phyloP scores from a whole-genome alignment of 2,329 filamentous ascomycete genomes.

The Fusarium multiceps region DNA sequence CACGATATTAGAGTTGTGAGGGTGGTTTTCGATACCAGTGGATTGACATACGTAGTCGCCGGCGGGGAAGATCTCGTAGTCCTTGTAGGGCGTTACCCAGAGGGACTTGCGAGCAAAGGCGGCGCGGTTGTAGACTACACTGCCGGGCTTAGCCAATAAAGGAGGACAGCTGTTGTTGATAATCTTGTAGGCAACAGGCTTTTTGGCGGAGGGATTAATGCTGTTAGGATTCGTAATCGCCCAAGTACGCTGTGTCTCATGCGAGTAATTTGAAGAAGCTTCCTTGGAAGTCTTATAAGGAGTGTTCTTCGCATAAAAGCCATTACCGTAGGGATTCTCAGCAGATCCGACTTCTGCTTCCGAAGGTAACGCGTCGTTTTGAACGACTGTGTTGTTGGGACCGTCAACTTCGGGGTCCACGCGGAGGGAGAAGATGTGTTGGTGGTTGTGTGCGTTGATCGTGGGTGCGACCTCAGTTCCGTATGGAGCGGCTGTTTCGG shows the following conservation, averaged over 20 bases:
- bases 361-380: slow-evolving; percentile 79
- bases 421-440: slow-evolving; percentile 75
- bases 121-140: slow-evolving; percentile 87
- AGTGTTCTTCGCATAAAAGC: slow-evolving; percentile 86
- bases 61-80: slow-evolving; percentile 85
- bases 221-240: slow-evolving; percentile 88
- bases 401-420: slow-evolving; percentile 75
- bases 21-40: slow-evolving; percentile 70
- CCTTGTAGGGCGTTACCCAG: slow-evolving; percentile 67
- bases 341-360: slow-evolving; percentile 80
- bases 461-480: slow-evolving; percentile 73
- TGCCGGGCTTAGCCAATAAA: slow-evolving; percentile 83
- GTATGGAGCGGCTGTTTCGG: slow-evolving; percentile 61
- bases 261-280: slow-evolving; percentile 82
- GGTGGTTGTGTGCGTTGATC: slow-evolving; percentile 74
- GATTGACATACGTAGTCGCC: slow-evolving; percentile 91
- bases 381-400: slow-evolving; percentile 71
- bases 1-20: slow-evolving; percentile 74
- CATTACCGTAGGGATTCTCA: slow-evolving; percentile 91
- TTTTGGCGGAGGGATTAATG: slow-evolving; percentile 84
- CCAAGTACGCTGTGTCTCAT: slow-evolving; percentile 84
- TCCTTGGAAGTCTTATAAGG: slow-evolving; percentile 77
- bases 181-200: slow-evolving; percentile 88
- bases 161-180: slow-evolving; percentile 85
- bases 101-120: slow-evolving; percentile 74